These are phyloP conservation scores for Leishmania turanica DNA, from an alignment of 208 protist species.

Conservation along the genomic window DNA sequence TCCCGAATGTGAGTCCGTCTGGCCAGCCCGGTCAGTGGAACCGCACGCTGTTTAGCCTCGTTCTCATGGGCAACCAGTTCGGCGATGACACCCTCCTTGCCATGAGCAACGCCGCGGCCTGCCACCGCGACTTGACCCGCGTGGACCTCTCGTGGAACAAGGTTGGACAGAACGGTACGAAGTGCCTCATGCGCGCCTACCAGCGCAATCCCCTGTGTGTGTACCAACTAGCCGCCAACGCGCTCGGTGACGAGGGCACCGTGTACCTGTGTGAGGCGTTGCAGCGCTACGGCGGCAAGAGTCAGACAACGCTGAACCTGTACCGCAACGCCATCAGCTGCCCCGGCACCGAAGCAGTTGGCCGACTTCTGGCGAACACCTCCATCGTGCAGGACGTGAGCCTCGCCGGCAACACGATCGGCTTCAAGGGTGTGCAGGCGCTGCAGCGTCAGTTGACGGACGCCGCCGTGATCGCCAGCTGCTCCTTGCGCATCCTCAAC, in stretches of 20 bases:
- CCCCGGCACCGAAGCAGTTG: conserved; percentile 66
- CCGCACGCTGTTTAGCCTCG: conserved; percentile 70
- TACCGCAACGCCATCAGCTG: conserved; percentile 77
- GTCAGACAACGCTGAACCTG: conserved; percentile 72
- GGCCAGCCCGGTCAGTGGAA: conserved; percentile 89
- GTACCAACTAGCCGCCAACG: conserved; percentile 76
- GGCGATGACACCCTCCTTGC: conserved; percentile 84
- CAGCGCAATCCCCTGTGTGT: conserved; percentile 79
- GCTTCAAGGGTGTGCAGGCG: conserved; percentile 67
- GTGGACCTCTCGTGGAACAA: conserved; percentile 86
- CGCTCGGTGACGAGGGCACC: conserved; percentile 76
- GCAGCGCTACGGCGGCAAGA: conserved; percentile 61
- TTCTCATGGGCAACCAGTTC: conserved; percentile 69
- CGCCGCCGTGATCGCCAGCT: conserved; percentile 23
- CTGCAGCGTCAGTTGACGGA: conserved; percentile 48
- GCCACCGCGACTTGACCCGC: conserved; percentile 71
- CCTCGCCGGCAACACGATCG: conserved; percentile 79
- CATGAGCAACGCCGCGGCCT: conserved; percentile 85
- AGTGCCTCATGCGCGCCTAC: conserved; percentile 73
- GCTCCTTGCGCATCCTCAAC: conserved; percentile 56
- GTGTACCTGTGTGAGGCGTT: conserved; percentile 69
- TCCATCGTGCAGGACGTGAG: conserved; percentile 69
- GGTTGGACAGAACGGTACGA: conserved; percentile 78
- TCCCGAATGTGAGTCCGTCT: conserved; percentile 76
- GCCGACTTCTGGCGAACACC: conserved; percentile 60